Conservation (phyloP, 257 asterid genomes). For the Euphrasia confusa region DNA sequence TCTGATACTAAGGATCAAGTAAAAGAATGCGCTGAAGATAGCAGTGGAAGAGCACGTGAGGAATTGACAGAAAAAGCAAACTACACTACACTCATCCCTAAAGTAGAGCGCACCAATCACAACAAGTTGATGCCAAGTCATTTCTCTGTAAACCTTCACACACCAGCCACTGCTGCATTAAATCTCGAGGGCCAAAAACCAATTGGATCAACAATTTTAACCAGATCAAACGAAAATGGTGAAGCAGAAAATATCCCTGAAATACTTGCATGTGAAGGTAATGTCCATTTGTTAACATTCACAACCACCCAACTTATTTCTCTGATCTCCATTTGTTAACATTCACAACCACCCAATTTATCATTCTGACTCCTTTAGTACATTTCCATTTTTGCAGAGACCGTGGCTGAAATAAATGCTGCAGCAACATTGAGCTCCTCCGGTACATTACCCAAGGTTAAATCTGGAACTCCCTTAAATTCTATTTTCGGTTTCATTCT, state of each 20-base stretch:
- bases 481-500: conserved; percentile 10
- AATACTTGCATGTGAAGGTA: conserved; percentile 29
- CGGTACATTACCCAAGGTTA: conserved; percentile 32
- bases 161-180: conserved; percentile 21
- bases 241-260: conserved; percentile 28
- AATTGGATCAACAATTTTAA: conserved; percentile 29
- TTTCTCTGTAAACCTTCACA: conserved; percentile 32
- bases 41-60: conserved; percentile 27
- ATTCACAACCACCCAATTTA: conserved; percentile 16
- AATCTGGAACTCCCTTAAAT: conserved; percentile 18
- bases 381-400: conserved; percentile 35
- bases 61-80: conserved; percentile 31
- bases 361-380: conserved; percentile 19
- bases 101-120: conserved; percentile 23
- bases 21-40: conserved; percentile 29
- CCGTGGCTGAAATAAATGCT: conserved; percentile 26
- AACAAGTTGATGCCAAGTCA: conserved; percentile 20
- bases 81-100: conserved; percentile 13
- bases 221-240: conserved; percentile 24
- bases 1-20: conserved; percentile 30
- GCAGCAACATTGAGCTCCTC: conserved; percentile 33
- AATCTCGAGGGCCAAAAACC: conserved; percentile 25
- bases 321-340: conserved; percentile 21
- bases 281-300: conserved; percentile 27
- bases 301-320: conserved; percentile 4